These are phyloP conservation scores for Chytriomyces hyalinus DNA, from an alignment of 192 early-diverging fungal genomes.

Conservation along the genomic window DNA sequence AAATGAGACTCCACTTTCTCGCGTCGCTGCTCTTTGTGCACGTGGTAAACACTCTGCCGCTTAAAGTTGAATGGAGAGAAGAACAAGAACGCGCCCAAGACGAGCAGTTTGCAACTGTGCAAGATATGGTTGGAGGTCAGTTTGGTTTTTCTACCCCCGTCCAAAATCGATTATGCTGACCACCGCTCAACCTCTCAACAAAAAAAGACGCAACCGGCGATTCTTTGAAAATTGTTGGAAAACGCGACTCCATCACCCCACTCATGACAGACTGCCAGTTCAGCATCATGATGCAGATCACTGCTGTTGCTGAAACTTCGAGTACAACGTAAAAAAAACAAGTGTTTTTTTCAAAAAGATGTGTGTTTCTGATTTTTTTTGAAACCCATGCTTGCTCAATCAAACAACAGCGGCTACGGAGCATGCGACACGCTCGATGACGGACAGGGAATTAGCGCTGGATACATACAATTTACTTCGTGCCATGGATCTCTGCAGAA, in stretches of 20 bases:
- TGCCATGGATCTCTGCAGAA: constrained; percentile 1
- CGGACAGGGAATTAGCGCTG: constrained; percentile 32
- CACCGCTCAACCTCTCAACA: not conserved
- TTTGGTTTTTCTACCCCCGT: not conserved
- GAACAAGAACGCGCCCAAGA: no score
- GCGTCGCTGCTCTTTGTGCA: no score
- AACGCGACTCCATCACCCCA: not conserved
- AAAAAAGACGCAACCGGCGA: not conserved
- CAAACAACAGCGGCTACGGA: not conserved
- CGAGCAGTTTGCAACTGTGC: no score
- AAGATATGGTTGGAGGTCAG: not conserved
- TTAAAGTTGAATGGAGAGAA: no score
- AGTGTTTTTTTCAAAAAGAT: not conserved
- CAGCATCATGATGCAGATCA: constrained; percentile 30
- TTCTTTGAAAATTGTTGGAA: not conserved
- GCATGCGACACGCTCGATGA: constrained; percentile 22
- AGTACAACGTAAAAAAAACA: not conserved
- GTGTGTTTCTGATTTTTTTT: not conserved
- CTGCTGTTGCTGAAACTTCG: constrained; percentile 11
- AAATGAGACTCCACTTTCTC: no score
- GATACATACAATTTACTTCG: constrained; percentile 37
- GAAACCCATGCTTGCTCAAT: not conserved
- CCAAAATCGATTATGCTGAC: not conserved
- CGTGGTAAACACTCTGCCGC: no score
- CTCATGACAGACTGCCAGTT: constrained; percentile 27